A percentile compares a stretch with the other conserved stretches of the same genome.
These are phyloP conservation scores for Paulownia fortunei DNA, from an alignment of 257 asterid species.

Conservation along the genomic window DNA sequence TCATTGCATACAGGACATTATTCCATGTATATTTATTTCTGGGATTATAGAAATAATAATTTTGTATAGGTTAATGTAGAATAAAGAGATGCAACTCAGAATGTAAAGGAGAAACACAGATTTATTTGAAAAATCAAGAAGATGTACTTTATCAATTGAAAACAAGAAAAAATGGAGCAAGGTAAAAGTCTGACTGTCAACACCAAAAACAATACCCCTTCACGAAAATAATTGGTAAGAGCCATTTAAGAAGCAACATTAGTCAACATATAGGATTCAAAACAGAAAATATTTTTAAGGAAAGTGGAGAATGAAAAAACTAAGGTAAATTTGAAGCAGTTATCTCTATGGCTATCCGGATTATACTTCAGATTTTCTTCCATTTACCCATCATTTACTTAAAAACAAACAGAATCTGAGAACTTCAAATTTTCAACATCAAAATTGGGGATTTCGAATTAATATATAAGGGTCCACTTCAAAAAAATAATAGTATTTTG, in stretches of 20 bases:
- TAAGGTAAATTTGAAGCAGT: not conserved
- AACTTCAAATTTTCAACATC: not conserved
- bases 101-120: not conserved
- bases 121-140: not conserved
- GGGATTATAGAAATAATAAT: not conserved
- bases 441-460: not conserved
- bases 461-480: not conserved
- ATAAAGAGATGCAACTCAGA: constrained; percentile 11
- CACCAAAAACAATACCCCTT: not conserved
- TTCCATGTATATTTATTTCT: not conserved
- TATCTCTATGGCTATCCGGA: not conserved
- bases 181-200: not conserved
- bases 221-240: not conserved
- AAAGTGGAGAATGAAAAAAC: not conserved
- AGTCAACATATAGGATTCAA: not conserved
- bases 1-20: not conserved
- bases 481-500: not conserved
- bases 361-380: not conserved
- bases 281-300: not conserved
- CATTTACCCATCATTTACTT: not conserved
- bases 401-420: not conserved
- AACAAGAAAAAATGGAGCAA: not conserved
- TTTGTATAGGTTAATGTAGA: not conserved
- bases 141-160: not conserved
- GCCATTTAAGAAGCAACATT: constrained; percentile 10